phyloP scores from a whole-genome alignment of 2,329 filamentous ascomycete species.

The Westerdykella ornata region DNA sequence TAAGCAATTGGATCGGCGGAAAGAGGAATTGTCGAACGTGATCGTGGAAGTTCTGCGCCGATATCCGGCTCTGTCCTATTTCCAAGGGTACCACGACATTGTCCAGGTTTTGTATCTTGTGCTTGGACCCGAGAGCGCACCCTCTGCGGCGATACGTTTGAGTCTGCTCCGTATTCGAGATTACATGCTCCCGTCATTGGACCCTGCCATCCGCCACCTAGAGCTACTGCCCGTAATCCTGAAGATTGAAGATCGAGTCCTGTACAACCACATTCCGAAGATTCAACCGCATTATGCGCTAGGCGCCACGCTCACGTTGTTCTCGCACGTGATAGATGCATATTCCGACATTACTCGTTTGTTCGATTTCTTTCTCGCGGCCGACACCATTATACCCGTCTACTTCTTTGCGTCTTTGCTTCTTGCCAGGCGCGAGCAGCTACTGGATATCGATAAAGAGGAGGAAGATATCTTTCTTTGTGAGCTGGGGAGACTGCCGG shows the following conservation, averaged over 20 bases:
- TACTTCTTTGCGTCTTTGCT: slow-evolving; percentile 80
- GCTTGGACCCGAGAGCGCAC: slow-evolving; percentile 57
- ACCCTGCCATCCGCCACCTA: slow-evolving; percentile 77
- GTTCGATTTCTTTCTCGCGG: slow-evolving; percentile 85
- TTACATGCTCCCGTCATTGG: slow-evolving; percentile 89
- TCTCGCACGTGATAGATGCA: slow-evolving; percentile 88
- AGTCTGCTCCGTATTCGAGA: slow-evolving; percentile 87
- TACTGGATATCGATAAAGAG: slow-evolving; percentile 75
- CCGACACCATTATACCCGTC: slow-evolving; percentile 78
- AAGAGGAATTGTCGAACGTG: slow-evolving; percentile 68
- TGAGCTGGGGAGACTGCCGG: slow-evolving; percentile 78
- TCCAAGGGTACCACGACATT: slow-evolving; percentile 98
- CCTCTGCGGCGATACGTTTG: slow-evolving; percentile 65
- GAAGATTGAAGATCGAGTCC: slow-evolving; percentile 59
- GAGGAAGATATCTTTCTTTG: slow-evolving; percentile 77
- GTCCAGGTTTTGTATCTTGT: slow-evolving; percentile 91
- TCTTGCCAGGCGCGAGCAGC: slow-evolving; percentile 68
- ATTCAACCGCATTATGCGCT: slow-evolving; percentile 88
- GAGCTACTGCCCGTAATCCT: slow-evolving; percentile 79
- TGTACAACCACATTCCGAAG: slow-evolving; percentile 68
- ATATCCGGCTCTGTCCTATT: slow-evolving; percentile 83
- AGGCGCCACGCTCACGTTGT: slow-evolving; percentile 88
- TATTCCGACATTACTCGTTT: slow-evolving; percentile 83
- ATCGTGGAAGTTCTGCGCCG: slow-evolving; percentile 75
- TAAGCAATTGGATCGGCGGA: slow-evolving; percentile 62